Evolutionary conservation across 2,329 filamentous ascomycete species (phyloP).

Genomic region (Plenodomus lindquistii): DNA sequence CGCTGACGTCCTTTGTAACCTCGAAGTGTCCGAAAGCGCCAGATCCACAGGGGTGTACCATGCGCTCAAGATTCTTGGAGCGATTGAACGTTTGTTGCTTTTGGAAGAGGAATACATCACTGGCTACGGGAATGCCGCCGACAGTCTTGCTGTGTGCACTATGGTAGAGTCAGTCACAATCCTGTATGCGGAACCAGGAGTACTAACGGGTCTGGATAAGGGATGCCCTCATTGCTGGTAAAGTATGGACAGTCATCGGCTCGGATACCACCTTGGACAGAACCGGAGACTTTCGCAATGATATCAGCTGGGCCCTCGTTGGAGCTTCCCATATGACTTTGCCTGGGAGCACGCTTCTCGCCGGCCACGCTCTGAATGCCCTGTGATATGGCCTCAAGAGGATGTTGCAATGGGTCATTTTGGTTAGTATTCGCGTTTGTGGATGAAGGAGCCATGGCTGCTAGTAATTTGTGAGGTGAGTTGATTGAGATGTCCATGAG

Average conservation of each 20-base stretch:
- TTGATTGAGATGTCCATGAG: constrained; percentile 22
- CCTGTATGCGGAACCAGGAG: background rate
- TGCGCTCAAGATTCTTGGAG: constrained; percentile 55
- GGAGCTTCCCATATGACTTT: constrained; percentile 47
- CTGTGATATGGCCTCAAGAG: constrained; percentile 47
- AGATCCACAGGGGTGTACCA: constrained; percentile 49
- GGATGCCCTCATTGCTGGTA: constrained; percentile 59
- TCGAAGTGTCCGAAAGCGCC: constrained; percentile 55
- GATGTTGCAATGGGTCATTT: constrained; percentile 43
- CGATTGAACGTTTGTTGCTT: constrained; percentile 61
- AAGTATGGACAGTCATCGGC: constrained; percentile 57
- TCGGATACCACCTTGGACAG: constrained; percentile 51
- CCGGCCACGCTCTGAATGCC: constrained; percentile 47
- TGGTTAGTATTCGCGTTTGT: constrained; percentile 38
- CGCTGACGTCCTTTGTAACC: constrained; percentile 45
- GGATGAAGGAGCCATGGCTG: constrained; percentile 18
- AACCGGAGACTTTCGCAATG: constrained; percentile 56
- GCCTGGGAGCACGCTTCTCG: constrained; percentile 45
- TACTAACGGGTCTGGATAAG: constrained; percentile 53
- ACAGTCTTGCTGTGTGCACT: constrained; percentile 57
- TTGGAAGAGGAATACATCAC: constrained; percentile 57
- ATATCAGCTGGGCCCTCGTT: constrained; percentile 59
- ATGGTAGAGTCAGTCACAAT: background rate
- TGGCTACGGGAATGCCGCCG: constrained; percentile 56
- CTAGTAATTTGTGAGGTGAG: constrained; percentile 14